Conservation (phyloP, 495 filamentous ascomycete species). For the Talaromyces liani region DNA sequence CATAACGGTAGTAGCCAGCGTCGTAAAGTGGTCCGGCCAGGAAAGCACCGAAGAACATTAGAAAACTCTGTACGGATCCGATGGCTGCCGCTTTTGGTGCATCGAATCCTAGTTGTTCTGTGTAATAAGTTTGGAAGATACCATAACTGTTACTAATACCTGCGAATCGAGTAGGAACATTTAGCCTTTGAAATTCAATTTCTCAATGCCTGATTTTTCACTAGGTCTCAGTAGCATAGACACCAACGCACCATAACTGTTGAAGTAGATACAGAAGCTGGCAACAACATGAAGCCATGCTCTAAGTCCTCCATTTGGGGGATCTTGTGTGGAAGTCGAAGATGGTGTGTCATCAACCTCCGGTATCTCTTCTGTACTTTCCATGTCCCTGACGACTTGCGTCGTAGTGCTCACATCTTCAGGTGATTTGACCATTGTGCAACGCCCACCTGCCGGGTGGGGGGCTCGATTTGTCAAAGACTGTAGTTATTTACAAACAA, state of each 20-base stretch:
- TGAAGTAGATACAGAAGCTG: slow-evolving; percentile 28
- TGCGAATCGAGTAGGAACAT: slow-evolving; percentile 13
- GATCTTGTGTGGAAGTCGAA: neutral
- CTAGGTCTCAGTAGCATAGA: neutral
- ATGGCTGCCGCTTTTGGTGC: slow-evolving; percentile 15
- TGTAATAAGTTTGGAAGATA: slow-evolving; percentile 47
- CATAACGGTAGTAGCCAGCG: slow-evolving; percentile 55
- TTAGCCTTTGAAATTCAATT: neutral
- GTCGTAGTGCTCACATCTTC: neutral
- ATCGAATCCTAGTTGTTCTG: slow-evolving; percentile 25
- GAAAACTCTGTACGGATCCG: slow-evolving; percentile 1
- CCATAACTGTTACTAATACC: slow-evolving; percentile 43
- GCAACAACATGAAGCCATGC: slow-evolving; percentile 41
- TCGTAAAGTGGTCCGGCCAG: slow-evolving; percentile 65
- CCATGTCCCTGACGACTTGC: neutral
- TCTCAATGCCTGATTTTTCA: neutral
- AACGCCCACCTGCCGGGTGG: neutral
- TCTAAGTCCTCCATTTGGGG: slow-evolving; percentile 25
- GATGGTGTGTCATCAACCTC: neutral
- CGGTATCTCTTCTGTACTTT: neutral
- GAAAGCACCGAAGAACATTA: slow-evolving; percentile 40
- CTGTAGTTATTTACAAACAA: neutral
- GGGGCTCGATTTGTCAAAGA: neutral
- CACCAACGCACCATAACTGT: slow-evolving; percentile 17
- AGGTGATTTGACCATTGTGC: neutral